A percentile compares a stretch with the other conserved stretches of the same genome.
Evolutionary conservation across 1,284 basidiomycete genomes (phyloP).

Genomic region (Moniliella sp.): DNA sequence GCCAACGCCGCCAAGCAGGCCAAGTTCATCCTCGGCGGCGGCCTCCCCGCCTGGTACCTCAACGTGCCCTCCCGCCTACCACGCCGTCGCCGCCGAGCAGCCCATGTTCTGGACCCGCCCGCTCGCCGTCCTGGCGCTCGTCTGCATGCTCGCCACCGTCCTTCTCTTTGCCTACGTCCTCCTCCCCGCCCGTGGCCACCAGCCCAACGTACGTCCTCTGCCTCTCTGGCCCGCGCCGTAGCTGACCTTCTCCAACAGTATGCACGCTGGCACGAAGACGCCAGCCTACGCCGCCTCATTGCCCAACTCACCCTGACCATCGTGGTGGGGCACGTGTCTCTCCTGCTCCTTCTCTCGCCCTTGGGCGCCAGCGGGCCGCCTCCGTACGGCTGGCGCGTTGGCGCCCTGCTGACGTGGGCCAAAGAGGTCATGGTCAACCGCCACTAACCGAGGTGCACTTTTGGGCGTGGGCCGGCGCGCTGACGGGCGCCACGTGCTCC

Average conservation of each 20-base stretch:
- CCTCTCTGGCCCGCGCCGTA: no score
- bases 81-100: conserved; percentile 3
- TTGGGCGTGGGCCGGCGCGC: no score
- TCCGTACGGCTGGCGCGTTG: no score
- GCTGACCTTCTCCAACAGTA: no score
- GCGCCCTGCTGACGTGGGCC: no score
- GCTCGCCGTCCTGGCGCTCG: conserved; percentile 3
- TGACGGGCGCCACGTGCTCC: no score
- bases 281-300: conserved; percentile 3
- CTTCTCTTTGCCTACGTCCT: conserved; percentile 7
- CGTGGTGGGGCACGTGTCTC: conserved; percentile 6
- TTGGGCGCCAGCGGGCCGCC: no score
- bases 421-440: no score
- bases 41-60: conserved; percentile 5
- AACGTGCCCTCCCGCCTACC: conserved; percentile 6
- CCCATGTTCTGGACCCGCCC: background rate
- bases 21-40: conserved; percentile 10
- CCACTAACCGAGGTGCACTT: no score
- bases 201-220: conserved; percentile 1
- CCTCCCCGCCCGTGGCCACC: conserved; percentile 6
- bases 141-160: conserved; percentile 5
- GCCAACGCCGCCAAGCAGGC: conserved; percentile 12
- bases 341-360: conserved; percentile 8
- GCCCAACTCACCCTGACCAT: conserved; percentile 8
- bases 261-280: conserved; percentile 6